Evolutionary conservation across 78 protist species (phyloP).

Genomic region (Neovahlkampfia damariscottae): DNA sequence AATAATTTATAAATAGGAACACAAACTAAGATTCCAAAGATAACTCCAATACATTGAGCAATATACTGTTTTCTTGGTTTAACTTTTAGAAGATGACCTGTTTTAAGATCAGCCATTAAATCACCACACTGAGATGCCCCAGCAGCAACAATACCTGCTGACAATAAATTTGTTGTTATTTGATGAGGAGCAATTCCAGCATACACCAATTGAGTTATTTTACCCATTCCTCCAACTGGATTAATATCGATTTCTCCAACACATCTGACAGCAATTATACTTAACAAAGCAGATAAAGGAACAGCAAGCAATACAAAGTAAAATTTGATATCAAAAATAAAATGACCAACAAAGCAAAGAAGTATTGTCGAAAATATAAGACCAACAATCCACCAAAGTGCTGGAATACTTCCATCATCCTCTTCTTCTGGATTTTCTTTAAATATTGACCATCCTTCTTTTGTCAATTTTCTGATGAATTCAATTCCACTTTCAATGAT

Average conservation of each 20-base stretch:
- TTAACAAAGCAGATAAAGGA: conserved; percentile 24
- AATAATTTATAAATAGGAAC: conserved; percentile 54
- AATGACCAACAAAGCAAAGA: conserved; percentile 15
- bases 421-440: neutral
- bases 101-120: conserved; percentile 64
- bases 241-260: conserved; percentile 62
- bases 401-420: conserved; percentile 43
- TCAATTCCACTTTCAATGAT: neutral
- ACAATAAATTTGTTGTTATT: conserved; percentile 48
- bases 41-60: conserved; percentile 55
- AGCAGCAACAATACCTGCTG: conserved; percentile 60
- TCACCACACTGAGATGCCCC: conserved; percentile 45
- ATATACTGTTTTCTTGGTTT: conserved; percentile 49
- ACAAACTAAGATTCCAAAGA: conserved; percentile 41
- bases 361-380: conserved; percentile 25
- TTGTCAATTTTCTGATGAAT: too few species aligned
- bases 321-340: neutral
- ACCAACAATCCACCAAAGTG: conserved; percentile 51
- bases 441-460: too few species aligned
- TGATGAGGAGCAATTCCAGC: conserved; percentile 42
- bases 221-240: conserved; percentile 64
- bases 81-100: conserved; percentile 51
- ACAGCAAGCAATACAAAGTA: conserved; percentile 24
- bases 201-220: conserved; percentile 52
- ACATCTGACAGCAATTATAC: conserved; percentile 58